These are phyloP conservation scores for Fragaria vesca DNA, from an alignment of 306 rosid genomes.

Conservation along the genomic window DNA sequence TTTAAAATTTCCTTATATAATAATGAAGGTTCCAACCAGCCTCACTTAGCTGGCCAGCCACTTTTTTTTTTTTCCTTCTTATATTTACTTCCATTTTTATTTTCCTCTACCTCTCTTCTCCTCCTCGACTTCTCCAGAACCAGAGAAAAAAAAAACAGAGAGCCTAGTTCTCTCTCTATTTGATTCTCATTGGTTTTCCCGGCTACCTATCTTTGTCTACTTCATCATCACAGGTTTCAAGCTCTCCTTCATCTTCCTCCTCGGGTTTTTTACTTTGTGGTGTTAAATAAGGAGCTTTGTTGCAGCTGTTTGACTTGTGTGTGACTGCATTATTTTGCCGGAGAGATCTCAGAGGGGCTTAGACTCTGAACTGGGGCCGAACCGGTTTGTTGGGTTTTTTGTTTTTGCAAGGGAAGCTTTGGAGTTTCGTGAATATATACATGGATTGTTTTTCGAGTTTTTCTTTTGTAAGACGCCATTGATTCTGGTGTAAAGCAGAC, in stretches of 20 bases:
- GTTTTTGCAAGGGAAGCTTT: constrained; percentile 26
- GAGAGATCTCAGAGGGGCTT: constrained; percentile 46
- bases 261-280: background rate
- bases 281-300: background rate
- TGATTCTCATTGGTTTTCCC: constrained; percentile 37
- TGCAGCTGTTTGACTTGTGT: constrained; percentile 27
- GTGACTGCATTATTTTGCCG: background rate
- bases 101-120: constrained; percentile 27
- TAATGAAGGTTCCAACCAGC: constrained; percentile 50
- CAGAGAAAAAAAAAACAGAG: constrained; percentile 21
- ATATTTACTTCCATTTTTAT: constrained; percentile 7
- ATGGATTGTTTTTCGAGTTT: constrained; percentile 23
- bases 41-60: constrained; percentile 69
- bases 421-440: background rate
- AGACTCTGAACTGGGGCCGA: background rate
- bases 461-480: constrained; percentile 41
- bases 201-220: background rate
- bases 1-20: constrained; percentile 24
- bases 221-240: constrained; percentile 6
- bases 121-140: constrained; percentile 44
- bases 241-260: constrained; percentile 15
- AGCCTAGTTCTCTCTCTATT: background rate
- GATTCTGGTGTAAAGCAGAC: constrained; percentile 25
- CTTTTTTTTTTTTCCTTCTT: constrained; percentile 41
- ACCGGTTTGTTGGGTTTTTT: background rate